These are phyloP conservation scores for Magnaporthales sp. DNA, from an alignment of 2,329 filamentous ascomycete species.

Conservation along the genomic window DNA sequence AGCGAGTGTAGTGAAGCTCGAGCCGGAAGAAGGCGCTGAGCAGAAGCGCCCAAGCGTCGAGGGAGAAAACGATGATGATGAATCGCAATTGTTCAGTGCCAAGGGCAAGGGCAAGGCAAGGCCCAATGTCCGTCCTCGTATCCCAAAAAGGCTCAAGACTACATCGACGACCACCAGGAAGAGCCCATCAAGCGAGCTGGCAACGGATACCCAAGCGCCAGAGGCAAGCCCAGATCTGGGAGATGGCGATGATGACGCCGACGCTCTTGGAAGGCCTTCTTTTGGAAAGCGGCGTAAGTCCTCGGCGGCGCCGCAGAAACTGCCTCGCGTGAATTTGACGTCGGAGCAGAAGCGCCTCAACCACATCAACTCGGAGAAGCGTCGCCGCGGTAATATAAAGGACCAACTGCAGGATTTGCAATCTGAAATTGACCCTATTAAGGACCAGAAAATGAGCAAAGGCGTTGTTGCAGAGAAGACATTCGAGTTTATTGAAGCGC, in stretches of 20 bases:
- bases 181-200: constrained; percentile 21
- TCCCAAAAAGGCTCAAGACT: not conserved
- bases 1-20: constrained; percentile 18
- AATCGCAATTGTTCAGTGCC: constrained; percentile 16
- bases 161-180: constrained; percentile 14
- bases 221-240: not conserved
- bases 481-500: not conserved
- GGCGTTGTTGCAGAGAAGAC: not conserved
- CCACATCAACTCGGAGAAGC: constrained; percentile 82
- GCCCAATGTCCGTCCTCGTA: constrained; percentile 16
- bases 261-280: not conserved
- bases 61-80: constrained; percentile 32
- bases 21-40: constrained; percentile 32
- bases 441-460: not conserved
- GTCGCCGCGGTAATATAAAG: constrained; percentile 35
- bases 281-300: constrained; percentile 42
- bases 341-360: constrained; percentile 80
- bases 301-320: constrained; percentile 30
- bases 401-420: not conserved
- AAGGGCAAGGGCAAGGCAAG: not conserved
- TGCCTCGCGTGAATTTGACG: constrained; percentile 60
- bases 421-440: not conserved
- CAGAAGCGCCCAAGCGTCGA: constrained; percentile 40
- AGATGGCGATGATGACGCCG: not conserved
- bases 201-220: constrained; percentile 10